Percentiles rank a stretch among this genome's conserved stretches.
phyloP scores from a whole-genome alignment of 805 yeast genomes.

The Metschnikowia peoriensis region DNA sequence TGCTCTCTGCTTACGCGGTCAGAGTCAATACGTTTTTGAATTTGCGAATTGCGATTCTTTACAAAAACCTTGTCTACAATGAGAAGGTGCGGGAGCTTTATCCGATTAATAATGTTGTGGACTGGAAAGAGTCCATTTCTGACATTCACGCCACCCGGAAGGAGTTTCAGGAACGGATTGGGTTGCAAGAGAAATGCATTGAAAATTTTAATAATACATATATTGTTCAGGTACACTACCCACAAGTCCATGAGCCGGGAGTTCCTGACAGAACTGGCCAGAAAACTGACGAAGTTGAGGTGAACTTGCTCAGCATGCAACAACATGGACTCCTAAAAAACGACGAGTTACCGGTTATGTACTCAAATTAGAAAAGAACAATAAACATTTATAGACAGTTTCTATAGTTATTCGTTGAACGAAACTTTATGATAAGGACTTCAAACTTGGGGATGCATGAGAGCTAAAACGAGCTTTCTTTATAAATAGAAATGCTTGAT shows the following conservation, averaged over 20 bases:
- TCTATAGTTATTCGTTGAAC: too few species aligned
- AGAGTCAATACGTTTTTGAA: conserved; percentile 32
- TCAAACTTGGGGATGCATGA: too few species aligned
- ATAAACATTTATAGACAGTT: too few species aligned
- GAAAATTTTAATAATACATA: conserved; percentile 15
- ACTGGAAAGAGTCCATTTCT: conserved; percentile 28
- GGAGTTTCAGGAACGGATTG: conserved; percentile 22
- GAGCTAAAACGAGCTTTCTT: too few species aligned
- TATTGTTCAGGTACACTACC: conserved; percentile 14
- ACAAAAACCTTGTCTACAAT: conserved; percentile 29
- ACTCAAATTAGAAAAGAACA: background rate
- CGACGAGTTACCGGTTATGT: conserved; percentile 11
- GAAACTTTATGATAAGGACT: too few species aligned
- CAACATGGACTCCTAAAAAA: conserved; percentile 12
- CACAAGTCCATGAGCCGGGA: conserved; percentile 5
- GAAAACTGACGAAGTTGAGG: background rate
- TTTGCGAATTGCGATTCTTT: conserved; percentile 27
- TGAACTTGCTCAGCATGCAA: conserved; percentile 12
- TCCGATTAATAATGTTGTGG: conserved; percentile 23
- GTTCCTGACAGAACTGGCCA: background rate
- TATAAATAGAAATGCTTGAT: too few species aligned
- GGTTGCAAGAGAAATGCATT: conserved; percentile 27
- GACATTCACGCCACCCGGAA: conserved; percentile 24
- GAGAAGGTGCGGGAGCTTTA: conserved; percentile 19
- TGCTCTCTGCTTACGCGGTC: conserved; percentile 28